Evolutionary conservation across 1,139 yeast species (phyloP).

Genomic region (Geotrichum aggregatum): DNA sequence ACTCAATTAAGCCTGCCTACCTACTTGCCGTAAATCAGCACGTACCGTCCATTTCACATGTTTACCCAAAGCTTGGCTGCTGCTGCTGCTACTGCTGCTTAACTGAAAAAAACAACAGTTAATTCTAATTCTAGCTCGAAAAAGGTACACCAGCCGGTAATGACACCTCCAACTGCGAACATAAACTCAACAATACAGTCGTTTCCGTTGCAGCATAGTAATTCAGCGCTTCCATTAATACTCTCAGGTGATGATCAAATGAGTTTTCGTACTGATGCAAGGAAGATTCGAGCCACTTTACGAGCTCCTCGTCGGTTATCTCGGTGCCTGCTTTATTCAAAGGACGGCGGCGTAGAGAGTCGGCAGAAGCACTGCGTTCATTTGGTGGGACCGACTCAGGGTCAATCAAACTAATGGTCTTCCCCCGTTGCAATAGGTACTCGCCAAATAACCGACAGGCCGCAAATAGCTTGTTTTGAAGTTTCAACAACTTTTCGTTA

Average conservation of each 20-base stretch:
- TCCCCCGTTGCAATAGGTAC: slow-evolving; percentile 53
- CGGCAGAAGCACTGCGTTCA: slow-evolving; percentile 40
- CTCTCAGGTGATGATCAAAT: slow-evolving; percentile 53
- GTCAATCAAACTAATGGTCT: slow-evolving; percentile 47
- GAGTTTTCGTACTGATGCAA: slow-evolving; percentile 51
- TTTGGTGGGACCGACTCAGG: neutral
- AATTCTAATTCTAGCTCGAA: slow-evolving; percentile 3
- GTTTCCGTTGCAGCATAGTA: slow-evolving; percentile 63
- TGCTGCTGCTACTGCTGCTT: too few relatives aligned
- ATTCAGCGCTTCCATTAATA: slow-evolving; percentile 52
- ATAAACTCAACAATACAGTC: slow-evolving; percentile 51
- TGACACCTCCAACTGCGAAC: slow-evolving; percentile 48
- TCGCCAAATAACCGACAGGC: slow-evolving; percentile 51
- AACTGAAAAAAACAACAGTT: neutral
- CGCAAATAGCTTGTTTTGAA: slow-evolving; percentile 39
- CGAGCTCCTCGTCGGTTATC: slow-evolving; percentile 28
- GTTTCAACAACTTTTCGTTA: slow-evolving; percentile 51
- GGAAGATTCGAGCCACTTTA: slow-evolving; percentile 43
- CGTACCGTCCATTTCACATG: too few relatives aligned
- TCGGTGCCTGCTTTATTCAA: slow-evolving; percentile 43
- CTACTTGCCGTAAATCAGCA: too few relatives aligned
- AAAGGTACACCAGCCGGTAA: slow-evolving; percentile 10
- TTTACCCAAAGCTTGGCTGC: too few relatives aligned
- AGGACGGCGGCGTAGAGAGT: slow-evolving; percentile 14
- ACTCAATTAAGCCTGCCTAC: too few relatives aligned